phyloP scores from a whole-genome alignment of 176 grass and related monocot species.

The Musa itinerans region DNA sequence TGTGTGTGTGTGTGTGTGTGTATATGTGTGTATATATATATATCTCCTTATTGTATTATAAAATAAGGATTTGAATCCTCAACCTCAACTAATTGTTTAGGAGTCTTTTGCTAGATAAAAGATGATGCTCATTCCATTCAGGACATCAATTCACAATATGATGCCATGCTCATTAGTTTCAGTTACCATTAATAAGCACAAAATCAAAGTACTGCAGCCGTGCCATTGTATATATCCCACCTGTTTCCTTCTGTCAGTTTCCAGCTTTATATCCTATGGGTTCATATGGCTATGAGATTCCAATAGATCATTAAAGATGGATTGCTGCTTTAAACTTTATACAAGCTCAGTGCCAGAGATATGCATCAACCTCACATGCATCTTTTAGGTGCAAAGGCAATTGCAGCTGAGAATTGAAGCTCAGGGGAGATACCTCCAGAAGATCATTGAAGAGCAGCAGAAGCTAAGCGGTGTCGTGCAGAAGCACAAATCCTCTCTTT shows the following conservation, averaged over 20 bases:
- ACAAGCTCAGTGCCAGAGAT: background rate
- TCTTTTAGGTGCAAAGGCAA: constrained; percentile 82
- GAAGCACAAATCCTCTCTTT: constrained; percentile 33
- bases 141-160: too few relatives aligned
- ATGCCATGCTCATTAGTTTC: too few relatives aligned
- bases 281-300: background rate
- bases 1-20: too few relatives aligned
- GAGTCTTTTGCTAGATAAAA: too few relatives aligned
- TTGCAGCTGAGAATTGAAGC: constrained; percentile 95
- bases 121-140: too few relatives aligned
- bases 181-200: too few relatives aligned
- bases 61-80: too few relatives aligned
- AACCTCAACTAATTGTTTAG: too few relatives aligned
- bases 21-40: too few relatives aligned
- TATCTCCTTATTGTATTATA: too few relatives aligned
- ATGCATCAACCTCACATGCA: constrained; percentile 7
- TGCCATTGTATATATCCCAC: too few relatives aligned
- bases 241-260: background rate
- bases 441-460: constrained; percentile 95
- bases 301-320: background rate
- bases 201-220: too few relatives aligned
- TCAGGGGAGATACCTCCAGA: constrained; percentile 82
- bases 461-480: constrained; percentile 55
- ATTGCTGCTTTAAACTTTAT: background rate
- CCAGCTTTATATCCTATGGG: background rate